These are phyloP conservation scores for Ampelomyces quisqualis DNA, from an alignment of 2,329 filamentous ascomycete species.

Conservation along the genomic window DNA sequence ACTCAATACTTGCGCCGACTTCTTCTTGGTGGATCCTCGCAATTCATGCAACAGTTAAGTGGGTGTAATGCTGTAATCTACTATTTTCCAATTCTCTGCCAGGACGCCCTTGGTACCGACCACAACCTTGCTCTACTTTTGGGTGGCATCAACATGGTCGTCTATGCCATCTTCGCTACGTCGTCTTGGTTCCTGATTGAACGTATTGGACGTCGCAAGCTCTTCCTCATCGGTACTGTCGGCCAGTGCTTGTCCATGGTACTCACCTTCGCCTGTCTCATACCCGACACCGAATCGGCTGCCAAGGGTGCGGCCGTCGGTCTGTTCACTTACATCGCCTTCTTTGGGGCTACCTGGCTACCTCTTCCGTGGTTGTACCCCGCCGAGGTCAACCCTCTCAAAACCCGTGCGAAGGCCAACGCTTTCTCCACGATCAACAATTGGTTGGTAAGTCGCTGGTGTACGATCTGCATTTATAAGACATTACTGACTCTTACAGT, in stretches of 20 bases:
- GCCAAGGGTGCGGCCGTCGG: conserved; percentile 59
- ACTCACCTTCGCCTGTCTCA: conserved; percentile 46
- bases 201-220: conserved; percentile 55
- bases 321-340: conserved; percentile 68
- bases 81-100: conserved; percentile 48
- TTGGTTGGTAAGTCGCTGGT: conserved; percentile 34
- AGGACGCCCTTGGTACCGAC: conserved; percentile 54
- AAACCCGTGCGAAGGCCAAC: conserved; percentile 58
- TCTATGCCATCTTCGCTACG: conserved; percentile 58
- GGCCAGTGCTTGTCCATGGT: conserved; percentile 56
- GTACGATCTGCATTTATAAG: not conserved
- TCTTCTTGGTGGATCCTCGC: conserved; percentile 59
- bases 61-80: conserved; percentile 49
- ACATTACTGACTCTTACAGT: conserved; percentile 36
- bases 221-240: conserved; percentile 47
- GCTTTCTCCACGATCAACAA: conserved; percentile 56
- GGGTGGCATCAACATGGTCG: conserved; percentile 56
- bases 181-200: conserved; percentile 66
- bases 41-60: conserved; percentile 61
- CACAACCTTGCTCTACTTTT: conserved; percentile 49
- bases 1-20: conserved; percentile 65
- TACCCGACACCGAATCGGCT: conserved; percentile 38
- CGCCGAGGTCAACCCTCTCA: conserved; percentile 56
- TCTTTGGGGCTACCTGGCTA: conserved; percentile 66
- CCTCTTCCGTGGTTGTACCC: conserved; percentile 62